These are phyloP conservation scores for Raphanus hybrid DNA, from an alignment of 441 rosid species.

Conservation along the genomic window DNA sequence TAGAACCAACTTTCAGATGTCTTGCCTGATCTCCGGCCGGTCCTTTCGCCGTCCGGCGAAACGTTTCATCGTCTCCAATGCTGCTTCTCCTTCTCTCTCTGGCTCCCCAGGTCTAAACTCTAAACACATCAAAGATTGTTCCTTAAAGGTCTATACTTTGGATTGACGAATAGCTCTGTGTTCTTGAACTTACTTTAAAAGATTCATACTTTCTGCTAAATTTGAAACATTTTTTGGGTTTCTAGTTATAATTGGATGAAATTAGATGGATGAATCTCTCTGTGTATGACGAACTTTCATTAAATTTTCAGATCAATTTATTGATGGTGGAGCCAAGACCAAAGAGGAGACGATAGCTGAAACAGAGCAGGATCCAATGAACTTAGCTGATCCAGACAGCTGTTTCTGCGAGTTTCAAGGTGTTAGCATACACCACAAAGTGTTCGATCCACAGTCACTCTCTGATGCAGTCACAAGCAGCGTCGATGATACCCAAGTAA, in stretches of 20 bases:
- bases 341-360: constrained; percentile 48
- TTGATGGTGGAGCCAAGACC: constrained; percentile 20
- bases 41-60: constrained; percentile 17
- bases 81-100: constrained; percentile 44
- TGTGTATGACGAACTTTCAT: background rate
- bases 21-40: constrained; percentile 21
- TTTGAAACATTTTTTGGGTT: constrained; percentile 16
- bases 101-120: constrained; percentile 36
- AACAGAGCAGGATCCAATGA: constrained; percentile 73
- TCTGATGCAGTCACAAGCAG: constrained; percentile 30
- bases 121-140: background rate
- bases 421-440: constrained; percentile 77
- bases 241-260: constrained; percentile 18
- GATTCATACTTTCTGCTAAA: constrained; percentile 9
- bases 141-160: background rate
- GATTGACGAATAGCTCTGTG: background rate
- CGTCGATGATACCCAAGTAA: constrained; percentile 15
- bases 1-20: constrained; percentile 31
- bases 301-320: constrained; percentile 28
- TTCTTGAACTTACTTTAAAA: background rate
- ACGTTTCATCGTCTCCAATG: constrained; percentile 37
- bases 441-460: constrained; percentile 48
- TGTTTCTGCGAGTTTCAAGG: constrained; percentile 90
- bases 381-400: constrained; percentile 86
- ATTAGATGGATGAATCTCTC: background rate